These are phyloP conservation scores for Acanthamoeba royreba DNA, from an alignment of 208 protist species.

Conservation along the genomic window DNA sequence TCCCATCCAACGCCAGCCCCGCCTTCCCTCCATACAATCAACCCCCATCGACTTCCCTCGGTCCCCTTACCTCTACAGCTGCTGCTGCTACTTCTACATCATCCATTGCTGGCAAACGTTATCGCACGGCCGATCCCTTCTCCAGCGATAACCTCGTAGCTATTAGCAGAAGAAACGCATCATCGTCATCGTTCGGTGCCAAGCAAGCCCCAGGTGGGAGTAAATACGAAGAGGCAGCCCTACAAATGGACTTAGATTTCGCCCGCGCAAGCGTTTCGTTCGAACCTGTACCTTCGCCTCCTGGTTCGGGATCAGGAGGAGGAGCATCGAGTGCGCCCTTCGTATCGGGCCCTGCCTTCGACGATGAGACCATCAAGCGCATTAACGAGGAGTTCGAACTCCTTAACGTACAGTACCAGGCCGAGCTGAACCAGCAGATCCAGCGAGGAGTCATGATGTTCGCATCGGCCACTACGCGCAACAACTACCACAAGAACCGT, in stretches of 20 bases:
- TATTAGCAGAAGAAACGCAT: too few relatives aligned
- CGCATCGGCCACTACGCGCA: background rate
- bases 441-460: background rate
- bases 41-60: background rate
- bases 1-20: background rate
- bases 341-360: too few relatives aligned
- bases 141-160: too few relatives aligned
- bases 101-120: too few relatives aligned
- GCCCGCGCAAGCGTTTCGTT: background rate
- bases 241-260: background rate
- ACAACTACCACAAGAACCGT: constrained; percentile 29
- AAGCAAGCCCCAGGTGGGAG: background rate
- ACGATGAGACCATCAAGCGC: constrained; percentile 2
- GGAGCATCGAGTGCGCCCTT: too few relatives aligned
- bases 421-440: background rate
- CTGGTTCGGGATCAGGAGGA: too few relatives aligned
- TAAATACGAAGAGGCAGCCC: background rate
- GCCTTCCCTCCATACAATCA: background rate
- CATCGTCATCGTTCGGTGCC: too few relatives aligned
- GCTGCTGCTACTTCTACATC: too few relatives aligned
- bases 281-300: too few relatives aligned
- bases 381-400: constrained; percentile 11
- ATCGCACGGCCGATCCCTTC: too few relatives aligned
- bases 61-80: background rate
- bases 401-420: constrained; percentile 12